Percentiles rank a stretch among this genome's conserved stretches.
These are phyloP conservation scores for Amphicarpaea edgeworthii DNA, from an alignment of 306 rosid genomes.

Conservation along the genomic window DNA sequence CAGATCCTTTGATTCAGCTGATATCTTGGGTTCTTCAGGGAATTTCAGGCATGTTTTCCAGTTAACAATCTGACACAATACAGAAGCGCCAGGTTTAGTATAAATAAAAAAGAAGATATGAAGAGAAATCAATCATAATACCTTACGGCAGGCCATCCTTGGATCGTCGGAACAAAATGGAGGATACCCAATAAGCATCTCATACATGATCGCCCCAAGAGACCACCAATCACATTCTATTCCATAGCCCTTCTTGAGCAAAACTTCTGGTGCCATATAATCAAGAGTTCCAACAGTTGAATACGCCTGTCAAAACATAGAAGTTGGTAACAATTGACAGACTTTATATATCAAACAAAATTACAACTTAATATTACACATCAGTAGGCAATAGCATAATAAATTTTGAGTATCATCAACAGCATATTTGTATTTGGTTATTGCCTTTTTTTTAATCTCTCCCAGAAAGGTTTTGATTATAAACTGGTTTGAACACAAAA, in stretches of 20 bases:
- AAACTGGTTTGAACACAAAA: conserved; percentile 17
- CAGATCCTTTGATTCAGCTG: conserved; percentile 84
- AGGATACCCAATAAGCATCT: conserved; percentile 98
- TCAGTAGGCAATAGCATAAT: conserved; percentile 13
- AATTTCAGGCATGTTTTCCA: conserved; percentile 97
- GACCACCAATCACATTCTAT: conserved; percentile 99
- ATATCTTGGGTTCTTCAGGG: conserved; percentile 91
- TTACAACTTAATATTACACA: conserved; percentile 15
- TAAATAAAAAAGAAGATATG: conserved; percentile 34
- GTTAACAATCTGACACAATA: conserved; percentile 83
- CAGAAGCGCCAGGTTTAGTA: conserved; percentile 25
- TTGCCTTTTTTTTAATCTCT: not conserved
- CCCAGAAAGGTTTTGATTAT: conserved; percentile 17
- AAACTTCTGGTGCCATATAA: conserved; percentile 98
- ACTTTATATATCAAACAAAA: conserved; percentile 11
- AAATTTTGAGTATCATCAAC: conserved; percentile 18
- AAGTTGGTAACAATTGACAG: conserved; percentile 28
- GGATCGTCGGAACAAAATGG: conserved; percentile 99
- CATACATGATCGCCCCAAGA: conserved; percentile 97
- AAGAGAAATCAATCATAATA: conserved; percentile 50
- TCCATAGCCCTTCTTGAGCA: conserved; percentile 98
- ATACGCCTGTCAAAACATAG: conserved; percentile 70
- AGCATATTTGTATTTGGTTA: conserved; percentile 17
- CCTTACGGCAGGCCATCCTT: conserved; percentile 98
- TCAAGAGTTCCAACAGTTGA: conserved; percentile 99